Base-by-base conservation (phyloP, 2,329 filamentous ascomycete genomes). In the Cladosporium sp. region DNA sequence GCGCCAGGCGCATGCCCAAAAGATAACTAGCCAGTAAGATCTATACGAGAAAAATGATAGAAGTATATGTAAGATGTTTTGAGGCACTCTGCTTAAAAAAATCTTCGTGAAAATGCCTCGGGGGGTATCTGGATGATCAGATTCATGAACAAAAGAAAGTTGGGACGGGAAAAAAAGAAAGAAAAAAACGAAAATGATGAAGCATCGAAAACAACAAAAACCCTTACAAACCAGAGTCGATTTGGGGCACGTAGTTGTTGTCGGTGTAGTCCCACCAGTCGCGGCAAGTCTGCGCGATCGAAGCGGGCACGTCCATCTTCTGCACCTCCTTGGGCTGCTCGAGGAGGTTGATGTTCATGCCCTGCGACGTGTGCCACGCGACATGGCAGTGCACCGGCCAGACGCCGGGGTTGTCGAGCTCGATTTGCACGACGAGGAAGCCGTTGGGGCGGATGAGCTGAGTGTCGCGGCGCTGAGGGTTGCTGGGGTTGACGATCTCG, bases 231-330 rank as follows among this genome's bases (percentile, higher is more conserved):
- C 78, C 78, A 47, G 75, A 78, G 56, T 80, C 76, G 50, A 74
- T 59, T 42, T 73, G 70, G 53, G 77, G 74, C 25, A 72, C 71
- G n/a, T 78, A 73, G 54, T 76, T 70, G 1, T 63, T 63, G 16
- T 64, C 57, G 4, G 76, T 77, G 67, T 72, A 82, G 4, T 58
- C 56, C 11, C 63, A 67, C 78, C 79, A 82, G 50, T 77, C 70
- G 7, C 67, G 62, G 52, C 78, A 82, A 4, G 74, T 78, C 60
- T 80, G 67, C 19, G 67, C 66, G 39, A 78, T 69, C 3, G 72
- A 67, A 18, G 49, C 50, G 0, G 77, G 76, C 11, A 58, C 40
- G 33, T 51, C 38, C 41, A 55, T 29, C 40, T 57, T 53, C 9
- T 52, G 39, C 38, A 46, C 29, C 19, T 58, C 46, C 20, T 46